These are phyloP conservation scores for Hypoxylon crocopeplum DNA, from an alignment of 495 filamentous ascomycete species.

Conservation along the genomic window DNA sequence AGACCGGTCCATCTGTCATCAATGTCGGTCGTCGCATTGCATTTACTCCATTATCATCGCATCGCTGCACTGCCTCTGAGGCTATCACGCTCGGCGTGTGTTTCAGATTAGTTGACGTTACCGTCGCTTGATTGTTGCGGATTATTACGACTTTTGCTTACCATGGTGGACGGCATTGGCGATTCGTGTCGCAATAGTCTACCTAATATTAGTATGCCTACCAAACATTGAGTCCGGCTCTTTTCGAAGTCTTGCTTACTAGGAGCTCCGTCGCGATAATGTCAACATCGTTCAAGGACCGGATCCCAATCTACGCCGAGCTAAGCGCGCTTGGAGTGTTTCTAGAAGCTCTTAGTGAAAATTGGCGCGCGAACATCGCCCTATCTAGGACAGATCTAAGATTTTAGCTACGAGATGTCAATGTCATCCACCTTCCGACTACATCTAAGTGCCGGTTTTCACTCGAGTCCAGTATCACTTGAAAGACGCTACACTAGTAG, in stretches of 20 bases:
- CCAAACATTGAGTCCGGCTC: too few species aligned
- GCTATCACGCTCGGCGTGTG: conserved; percentile 15
- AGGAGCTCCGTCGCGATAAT: too few species aligned
- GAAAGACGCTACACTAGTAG: too few species aligned
- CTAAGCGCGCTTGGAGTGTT: neutral
- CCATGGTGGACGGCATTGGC: too few species aligned
- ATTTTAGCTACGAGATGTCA: too few species aligned
- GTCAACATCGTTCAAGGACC: neutral
- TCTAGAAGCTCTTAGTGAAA: conserved; percentile 14
- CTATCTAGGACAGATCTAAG: too few species aligned
- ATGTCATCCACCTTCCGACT: neutral
- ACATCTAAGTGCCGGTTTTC: neutral
- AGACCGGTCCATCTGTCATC: conserved; percentile 4
- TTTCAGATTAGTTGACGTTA: conserved; percentile 26
- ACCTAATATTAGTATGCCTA: too few species aligned
- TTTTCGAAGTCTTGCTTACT: too few species aligned
- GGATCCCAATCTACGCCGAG: neutral
- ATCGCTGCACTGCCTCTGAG: conserved; percentile 8
- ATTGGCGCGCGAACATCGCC: neutral
- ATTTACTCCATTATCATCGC: conserved; percentile 15
- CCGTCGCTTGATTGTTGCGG: too few species aligned
- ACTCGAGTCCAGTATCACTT: too few species aligned
- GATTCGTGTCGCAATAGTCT: too few species aligned
- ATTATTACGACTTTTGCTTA: too few species aligned
- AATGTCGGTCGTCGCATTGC: conserved; percentile 10